These are phyloP conservation scores for Fimicolochytrium jonesii DNA, from an alignment of 192 early-diverging fungal species.

Conservation along the genomic window DNA sequence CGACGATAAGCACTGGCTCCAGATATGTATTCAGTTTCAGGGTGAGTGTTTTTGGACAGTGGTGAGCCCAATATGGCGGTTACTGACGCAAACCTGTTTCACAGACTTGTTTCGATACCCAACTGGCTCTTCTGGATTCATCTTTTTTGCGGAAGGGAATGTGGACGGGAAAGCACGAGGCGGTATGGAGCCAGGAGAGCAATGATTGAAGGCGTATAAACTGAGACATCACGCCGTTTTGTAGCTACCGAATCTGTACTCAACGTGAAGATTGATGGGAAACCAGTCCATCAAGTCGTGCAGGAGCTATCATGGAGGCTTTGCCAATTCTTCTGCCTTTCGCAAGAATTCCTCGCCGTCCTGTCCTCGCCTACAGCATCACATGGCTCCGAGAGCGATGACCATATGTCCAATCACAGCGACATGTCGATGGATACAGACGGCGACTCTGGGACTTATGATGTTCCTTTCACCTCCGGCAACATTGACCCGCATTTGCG, in stretches of 20 bases:
- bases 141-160: background rate
- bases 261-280: background rate
- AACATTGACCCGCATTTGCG: background rate
- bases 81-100: background rate
- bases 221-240: too few relatives aligned
- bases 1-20: background rate
- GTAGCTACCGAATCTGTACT: background rate
- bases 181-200: too few relatives aligned
- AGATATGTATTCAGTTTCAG: background rate
- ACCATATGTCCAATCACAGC: too few relatives aligned
- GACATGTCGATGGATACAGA: too few relatives aligned
- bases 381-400: too few relatives aligned
- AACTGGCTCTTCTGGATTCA: background rate
- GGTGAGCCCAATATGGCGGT: background rate
- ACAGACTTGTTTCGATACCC: constrained; percentile 2
- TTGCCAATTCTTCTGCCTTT: background rate
- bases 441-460: too few relatives aligned
- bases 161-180: background rate
- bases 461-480: background rate
- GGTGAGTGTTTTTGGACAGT: background rate
- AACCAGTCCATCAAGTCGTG: background rate
- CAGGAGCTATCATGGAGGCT: background rate
- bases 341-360: too few relatives aligned
- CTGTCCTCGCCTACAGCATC: too few relatives aligned
- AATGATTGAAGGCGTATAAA: too few relatives aligned